These are phyloP conservation scores for Cutaneotrichosporon daszewskae DNA, from an alignment of 1,284 basidiomycete genomes.

Conservation along the genomic window DNA sequence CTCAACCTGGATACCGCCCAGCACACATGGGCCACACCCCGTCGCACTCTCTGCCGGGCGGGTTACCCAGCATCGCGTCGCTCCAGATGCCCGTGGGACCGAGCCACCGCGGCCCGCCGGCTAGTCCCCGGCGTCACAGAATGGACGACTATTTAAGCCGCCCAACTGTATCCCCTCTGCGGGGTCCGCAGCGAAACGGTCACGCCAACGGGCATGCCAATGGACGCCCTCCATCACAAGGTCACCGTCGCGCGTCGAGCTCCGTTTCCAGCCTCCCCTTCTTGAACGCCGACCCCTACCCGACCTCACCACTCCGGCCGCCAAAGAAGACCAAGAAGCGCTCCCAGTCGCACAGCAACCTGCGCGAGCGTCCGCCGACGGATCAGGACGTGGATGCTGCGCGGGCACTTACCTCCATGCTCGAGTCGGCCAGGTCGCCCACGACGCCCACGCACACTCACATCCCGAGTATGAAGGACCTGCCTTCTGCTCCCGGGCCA, in stretches of 20 bases:
- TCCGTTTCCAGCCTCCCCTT: slow-evolving; percentile 10
- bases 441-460: slow-evolving; percentile 1
- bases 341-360: slow-evolving; percentile 35
- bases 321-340: slow-evolving; percentile 31
- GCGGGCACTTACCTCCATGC: slow-evolving; percentile 39
- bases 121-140: slow-evolving; percentile 5
- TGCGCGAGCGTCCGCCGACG: slow-evolving; percentile 24
- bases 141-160: slow-evolving; percentile 18
- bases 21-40: slow-evolving; percentile 8
- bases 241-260: slow-evolving; percentile 14
- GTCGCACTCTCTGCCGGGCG: slow-evolving; percentile 16
- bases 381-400: slow-evolving; percentile 45
- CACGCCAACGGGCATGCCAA: slow-evolving; percentile 1
- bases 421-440: slow-evolving; percentile 22
- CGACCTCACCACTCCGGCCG: slow-evolving; percentile 13
- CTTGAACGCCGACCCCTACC: slow-evolving; percentile 17
- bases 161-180: slow-evolving; percentile 10
- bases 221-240: slow-evolving; percentile 3
- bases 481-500: background rate
- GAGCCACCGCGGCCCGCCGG: background rate
- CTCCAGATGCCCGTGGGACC: slow-evolving; percentile 1
- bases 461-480: background rate
- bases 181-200: background rate
- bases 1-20: slow-evolving; percentile 1
- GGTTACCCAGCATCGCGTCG: slow-evolving; percentile 8